phyloP scores from a whole-genome alignment of 257 asterid species.

The Nicotiana obtusifolia region DNA sequence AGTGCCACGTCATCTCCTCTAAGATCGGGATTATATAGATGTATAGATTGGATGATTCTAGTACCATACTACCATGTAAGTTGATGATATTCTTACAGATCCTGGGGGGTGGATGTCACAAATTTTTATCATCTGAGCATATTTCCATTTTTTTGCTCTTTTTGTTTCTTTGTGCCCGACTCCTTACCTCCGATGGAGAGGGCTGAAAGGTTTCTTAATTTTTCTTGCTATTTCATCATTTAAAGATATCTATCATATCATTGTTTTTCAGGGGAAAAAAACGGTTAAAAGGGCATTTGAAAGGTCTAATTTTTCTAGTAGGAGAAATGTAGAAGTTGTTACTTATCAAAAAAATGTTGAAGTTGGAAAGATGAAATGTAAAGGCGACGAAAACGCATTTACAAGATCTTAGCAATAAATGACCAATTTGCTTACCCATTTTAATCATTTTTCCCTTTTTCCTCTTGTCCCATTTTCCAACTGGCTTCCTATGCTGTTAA shows the following conservation, averaged over 20 bases:
- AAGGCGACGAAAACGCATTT: not conserved
- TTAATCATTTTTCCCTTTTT: constrained; percentile 3
- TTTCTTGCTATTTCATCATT: not conserved
- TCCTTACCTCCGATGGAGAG: not conserved
- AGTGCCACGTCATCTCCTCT: too few species aligned
- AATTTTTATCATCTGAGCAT: not conserved
- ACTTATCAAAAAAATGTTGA: not conserved
- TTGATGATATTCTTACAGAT: not conserved
- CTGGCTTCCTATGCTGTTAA: constrained; percentile 11
- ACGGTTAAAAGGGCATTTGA: not conserved
- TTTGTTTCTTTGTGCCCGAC: not conserved
- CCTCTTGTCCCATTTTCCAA: constrained; percentile 2
- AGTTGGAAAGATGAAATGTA: not conserved
- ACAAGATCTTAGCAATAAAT: not conserved
- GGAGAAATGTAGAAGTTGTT: not conserved
- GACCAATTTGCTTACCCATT: not conserved
- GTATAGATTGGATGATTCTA: not conserved
- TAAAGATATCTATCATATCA: not conserved
- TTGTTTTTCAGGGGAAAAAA: not conserved
- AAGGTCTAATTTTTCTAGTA: not conserved
- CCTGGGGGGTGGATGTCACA: not conserved
- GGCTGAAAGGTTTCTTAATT: not conserved
- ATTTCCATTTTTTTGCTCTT: not conserved
- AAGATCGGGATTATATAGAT: too few species aligned
- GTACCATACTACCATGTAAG: not conserved